phyloP scores from a whole-genome alignment of 2,329 filamentous ascomycete genomes.

The Aspergillus sergii region DNA sequence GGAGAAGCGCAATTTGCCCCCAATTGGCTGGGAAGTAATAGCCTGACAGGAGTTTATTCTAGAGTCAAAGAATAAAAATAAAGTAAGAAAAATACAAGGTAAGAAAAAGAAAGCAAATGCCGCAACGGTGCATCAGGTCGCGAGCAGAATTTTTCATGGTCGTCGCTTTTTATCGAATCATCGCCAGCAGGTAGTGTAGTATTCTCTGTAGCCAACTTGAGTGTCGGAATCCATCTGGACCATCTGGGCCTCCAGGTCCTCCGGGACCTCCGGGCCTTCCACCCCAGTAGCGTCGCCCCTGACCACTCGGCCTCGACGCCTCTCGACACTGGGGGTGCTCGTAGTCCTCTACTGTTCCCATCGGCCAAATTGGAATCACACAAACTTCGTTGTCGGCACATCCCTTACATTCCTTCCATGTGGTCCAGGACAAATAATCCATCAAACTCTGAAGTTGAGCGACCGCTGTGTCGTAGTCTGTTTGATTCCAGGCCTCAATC shows the following conservation, averaged over 20 bases:
- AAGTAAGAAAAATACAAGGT: neutral
- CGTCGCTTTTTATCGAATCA: neutral
- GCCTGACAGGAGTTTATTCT: neutral
- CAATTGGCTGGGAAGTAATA: neutral
- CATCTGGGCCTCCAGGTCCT: neutral
- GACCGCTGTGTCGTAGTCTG: constrained; percentile 28
- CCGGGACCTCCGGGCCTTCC: neutral
- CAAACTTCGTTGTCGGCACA: constrained; percentile 60
- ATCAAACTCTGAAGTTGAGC: constrained; percentile 46
- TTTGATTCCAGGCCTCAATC: constrained; percentile 24
- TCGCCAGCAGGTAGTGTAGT: neutral
- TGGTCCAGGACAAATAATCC: constrained; percentile 59
- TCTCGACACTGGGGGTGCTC: constrained; percentile 50
- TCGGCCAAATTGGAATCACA: constrained; percentile 67
- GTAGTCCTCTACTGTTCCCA: constrained; percentile 59
- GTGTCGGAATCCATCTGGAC: neutral
- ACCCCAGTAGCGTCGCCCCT: constrained; percentile 34
- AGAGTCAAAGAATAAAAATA: neutral
- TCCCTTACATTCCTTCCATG: constrained; percentile 59
- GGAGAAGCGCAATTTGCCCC: neutral
- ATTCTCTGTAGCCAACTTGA: neutral
- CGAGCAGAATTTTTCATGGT: neutral
- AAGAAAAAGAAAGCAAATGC: neutral
- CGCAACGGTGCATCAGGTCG: neutral
- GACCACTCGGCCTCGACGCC: constrained; percentile 22